phyloP scores from a whole-genome alignment of 192 early-diverging fungal species.

The Gorgonomyces haynaldii region DNA sequence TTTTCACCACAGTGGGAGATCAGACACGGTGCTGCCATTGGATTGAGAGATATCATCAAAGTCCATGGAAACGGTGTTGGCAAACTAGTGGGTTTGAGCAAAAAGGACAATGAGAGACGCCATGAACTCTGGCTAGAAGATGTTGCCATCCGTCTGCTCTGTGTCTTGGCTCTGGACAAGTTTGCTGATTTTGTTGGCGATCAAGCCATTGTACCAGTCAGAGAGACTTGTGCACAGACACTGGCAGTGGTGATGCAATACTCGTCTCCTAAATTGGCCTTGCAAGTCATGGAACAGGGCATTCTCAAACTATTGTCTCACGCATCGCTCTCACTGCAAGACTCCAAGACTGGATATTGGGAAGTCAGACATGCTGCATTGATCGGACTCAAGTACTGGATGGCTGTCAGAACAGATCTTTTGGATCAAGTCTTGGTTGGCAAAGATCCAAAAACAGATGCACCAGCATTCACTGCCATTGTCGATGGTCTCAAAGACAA shows the following conservation, averaged over 20 bases:
- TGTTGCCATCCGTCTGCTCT: slow-evolving; percentile 74
- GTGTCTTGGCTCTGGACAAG: slow-evolving; percentile 87
- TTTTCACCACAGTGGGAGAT: slow-evolving; percentile 78
- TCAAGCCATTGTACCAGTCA: slow-evolving; percentile 87
- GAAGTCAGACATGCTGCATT: slow-evolving; percentile 86
- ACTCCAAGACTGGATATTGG: slow-evolving; percentile 41
- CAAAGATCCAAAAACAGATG: slow-evolving; percentile 22
- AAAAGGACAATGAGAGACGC: slow-evolving; percentile 43
- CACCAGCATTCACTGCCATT: slow-evolving; percentile 61
- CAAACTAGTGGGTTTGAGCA: slow-evolving; percentile 38
- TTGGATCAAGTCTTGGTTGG: slow-evolving; percentile 56
- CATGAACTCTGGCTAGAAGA: slow-evolving; percentile 82
- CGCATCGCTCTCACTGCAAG: slow-evolving; percentile 5
- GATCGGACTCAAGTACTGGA: slow-evolving; percentile 86
- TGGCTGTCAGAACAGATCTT: slow-evolving; percentile 81
- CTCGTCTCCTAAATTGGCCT: slow-evolving; percentile 33
- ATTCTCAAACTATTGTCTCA: slow-evolving; percentile 42
- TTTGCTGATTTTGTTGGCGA: slow-evolving; percentile 96
- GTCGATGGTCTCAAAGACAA: slow-evolving; percentile 70
- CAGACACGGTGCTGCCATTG: slow-evolving; percentile 92
- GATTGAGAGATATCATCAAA: slow-evolving; percentile 79
- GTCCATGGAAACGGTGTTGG: slow-evolving; percentile 76
- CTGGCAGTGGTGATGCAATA: slow-evolving; percentile 58
- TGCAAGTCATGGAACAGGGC: slow-evolving; percentile 42
- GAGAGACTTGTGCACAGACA: slow-evolving; percentile 82